A percentile compares a stretch with the other conserved stretches of the same genome.
Evolutionary conservation across 2,329 filamentous ascomycete species (phyloP).

Genomic region (Plectosphaerella plurivora): DNA sequence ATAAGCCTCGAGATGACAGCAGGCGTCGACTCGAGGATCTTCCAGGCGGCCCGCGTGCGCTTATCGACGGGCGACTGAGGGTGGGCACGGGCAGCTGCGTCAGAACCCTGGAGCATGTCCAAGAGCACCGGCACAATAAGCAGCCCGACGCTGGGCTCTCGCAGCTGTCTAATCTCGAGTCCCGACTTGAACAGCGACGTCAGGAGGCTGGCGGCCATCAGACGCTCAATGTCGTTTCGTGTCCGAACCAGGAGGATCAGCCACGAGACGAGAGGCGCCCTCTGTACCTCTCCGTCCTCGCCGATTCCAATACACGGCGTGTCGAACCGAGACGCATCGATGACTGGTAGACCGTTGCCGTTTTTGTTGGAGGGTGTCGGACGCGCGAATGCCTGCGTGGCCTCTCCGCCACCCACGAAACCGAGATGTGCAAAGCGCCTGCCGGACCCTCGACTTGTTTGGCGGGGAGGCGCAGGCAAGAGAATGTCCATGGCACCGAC

Average conservation of each 20-base stretch:
- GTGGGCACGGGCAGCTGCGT: background rate
- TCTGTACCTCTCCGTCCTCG: background rate
- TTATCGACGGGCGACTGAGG: background rate
- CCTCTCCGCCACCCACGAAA: slow-evolving; percentile 33
- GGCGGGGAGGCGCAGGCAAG: slow-evolving; percentile 50
- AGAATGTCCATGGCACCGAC: slow-evolving; percentile 61
- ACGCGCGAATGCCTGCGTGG: slow-evolving; percentile 16
- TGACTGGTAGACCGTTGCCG: slow-evolving; percentile 18
- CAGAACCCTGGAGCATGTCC: slow-evolving; percentile 36
- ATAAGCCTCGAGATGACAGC: slow-evolving; percentile 74
- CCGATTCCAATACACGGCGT: slow-evolving; percentile 11
- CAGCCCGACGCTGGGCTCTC: slow-evolving; percentile 61
- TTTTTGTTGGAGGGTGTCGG: slow-evolving; percentile 17
- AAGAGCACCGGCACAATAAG: slow-evolving; percentile 68
- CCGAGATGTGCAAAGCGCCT: slow-evolving; percentile 51
- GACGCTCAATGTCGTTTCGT: slow-evolving; percentile 50
- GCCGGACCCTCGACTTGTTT: slow-evolving; percentile 21
- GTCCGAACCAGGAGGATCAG: slow-evolving; percentile 61
- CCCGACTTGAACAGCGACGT: slow-evolving; percentile 66
- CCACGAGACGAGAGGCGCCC: slow-evolving; percentile 60
- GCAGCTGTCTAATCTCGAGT: slow-evolving; percentile 53
- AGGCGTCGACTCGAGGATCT: slow-evolving; percentile 32
- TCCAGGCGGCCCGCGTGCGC: background rate
- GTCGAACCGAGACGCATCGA: slow-evolving; percentile 26
- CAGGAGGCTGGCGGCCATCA: slow-evolving; percentile 67